Evolutionary conservation across 305 asterid genomes (phyloP), one percentile per base, ranked within the genome.

Genomic region (Solanum hybrid): DNA sequence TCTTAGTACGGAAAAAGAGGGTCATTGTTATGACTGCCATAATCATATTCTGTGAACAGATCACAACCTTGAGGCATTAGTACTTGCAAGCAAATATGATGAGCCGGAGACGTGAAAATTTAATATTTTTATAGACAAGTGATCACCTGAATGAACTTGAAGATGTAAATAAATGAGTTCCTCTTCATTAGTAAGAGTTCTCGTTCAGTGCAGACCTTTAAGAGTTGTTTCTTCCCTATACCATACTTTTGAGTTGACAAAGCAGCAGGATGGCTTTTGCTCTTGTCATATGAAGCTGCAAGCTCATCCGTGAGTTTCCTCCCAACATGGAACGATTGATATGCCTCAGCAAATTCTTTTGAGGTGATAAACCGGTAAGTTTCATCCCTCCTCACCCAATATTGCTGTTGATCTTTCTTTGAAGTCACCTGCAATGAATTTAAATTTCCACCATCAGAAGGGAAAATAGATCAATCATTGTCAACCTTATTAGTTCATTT

Each of bases 101-200:
- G 71, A 60, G 46, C 6, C 12, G 1, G 26, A 72, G 32, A 40
- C 24, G 0, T 10, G 24, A 73, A 79, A 79, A 24, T 3, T 22
- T 13, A 24, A 37, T n/a, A 11, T 10, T 22, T 79, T n/a, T 0
- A 36, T 3, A 6, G 34, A 79, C 85, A 37, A 42, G 10, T 82
- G 0, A 3, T 51, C 69, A 89, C 93, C 89, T 91, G 91, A 78
- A 13, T 31, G 85, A 91, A 40, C 87, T 91, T 91, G 88, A 91
- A 91, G 85, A 79, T 31, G 46, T 91, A 91, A 78, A 87, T 78
- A 88, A 91, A 91, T 29, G 91, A 88, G 89, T 91, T 91, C 84
- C 93, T 88, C 88, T 89, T 90, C 93, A 91, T 91, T 17, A 91
- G 90, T 85, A 91, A 35, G 75, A 90, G 8, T 85, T 90, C 92